Base-by-base conservation (phyloP, 768 basidiomycete genomes). In the Rhodotorula diobovata region DNA sequence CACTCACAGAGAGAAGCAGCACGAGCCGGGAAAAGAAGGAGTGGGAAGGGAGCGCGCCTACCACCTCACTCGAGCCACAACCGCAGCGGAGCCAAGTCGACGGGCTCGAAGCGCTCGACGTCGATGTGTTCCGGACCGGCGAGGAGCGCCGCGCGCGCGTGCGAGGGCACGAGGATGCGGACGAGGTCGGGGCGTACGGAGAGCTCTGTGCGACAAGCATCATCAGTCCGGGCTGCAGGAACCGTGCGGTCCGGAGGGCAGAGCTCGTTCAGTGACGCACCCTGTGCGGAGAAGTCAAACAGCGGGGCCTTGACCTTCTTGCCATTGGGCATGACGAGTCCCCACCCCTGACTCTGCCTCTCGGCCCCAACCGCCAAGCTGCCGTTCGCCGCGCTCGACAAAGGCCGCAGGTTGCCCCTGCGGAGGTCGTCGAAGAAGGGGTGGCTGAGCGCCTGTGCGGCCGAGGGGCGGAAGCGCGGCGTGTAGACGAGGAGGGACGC, bases 351-450 rank as follows among this genome's bases (percentile, higher is more conserved):
- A 14, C 43, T 46, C 30, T 10, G 11, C 8, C 35, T 43, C 39
- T 21, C 10, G 2, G n/a, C 43, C 48, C 41, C 60, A 30, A 16
- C 43, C 61, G 34, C 34, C 18, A 32, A 53, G 4, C n/a, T 23
- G n/a, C 8, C 28, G 46, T 25, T 50, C 48, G 23, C 11, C 15
- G 25, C 30, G 25, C 25, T 25, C 25, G 23, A 12, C 25, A n/a
- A n/a, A n/a, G 48, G 9, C 25, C 23, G 41, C 30, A 12, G 86
- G 59, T 89, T 89, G 0, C 90, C 91, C 79, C 92, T 85, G 71
- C 92, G 87, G 76, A 98, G 81, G 81, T 98, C 96, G 79, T 99
- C 95, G 80, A 99, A 99, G 88, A 98, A 93, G 23, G 90, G 87
- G 70, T 71, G 70, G 7, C 79, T 68, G 80, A 95, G 88, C 73